Evolutionary conservation across 257 asterid species (phyloP).

Genomic region (Capsicum pubescens): DNA sequence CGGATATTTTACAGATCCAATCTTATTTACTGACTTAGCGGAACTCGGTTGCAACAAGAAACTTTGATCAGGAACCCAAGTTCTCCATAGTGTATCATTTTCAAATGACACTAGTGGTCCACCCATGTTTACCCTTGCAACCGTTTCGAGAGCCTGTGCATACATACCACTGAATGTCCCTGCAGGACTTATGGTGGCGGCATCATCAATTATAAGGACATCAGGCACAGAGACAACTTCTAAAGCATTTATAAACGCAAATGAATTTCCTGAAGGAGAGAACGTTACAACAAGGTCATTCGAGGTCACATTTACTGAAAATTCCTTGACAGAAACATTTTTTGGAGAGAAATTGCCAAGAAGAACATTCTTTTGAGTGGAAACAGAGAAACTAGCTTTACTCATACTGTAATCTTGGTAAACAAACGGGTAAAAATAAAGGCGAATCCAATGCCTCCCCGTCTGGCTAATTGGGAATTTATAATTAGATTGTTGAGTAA

Average conservation of each 20-base stretch:
- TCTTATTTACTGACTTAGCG: slow-evolving; percentile 42
- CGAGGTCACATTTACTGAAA: slow-evolving; percentile 49
- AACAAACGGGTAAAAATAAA: slow-evolving; percentile 52
- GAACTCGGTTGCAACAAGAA: slow-evolving; percentile 41
- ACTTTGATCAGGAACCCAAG: slow-evolving; percentile 61
- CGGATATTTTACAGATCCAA: slow-evolving; percentile 60
- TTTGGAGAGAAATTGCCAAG: slow-evolving; percentile 48
- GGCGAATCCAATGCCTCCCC: slow-evolving; percentile 58
- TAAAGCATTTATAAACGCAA: slow-evolving; percentile 68
- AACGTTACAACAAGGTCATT: slow-evolving; percentile 58
- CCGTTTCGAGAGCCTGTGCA: slow-evolving; percentile 62
- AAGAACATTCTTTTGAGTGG: slow-evolving; percentile 45
- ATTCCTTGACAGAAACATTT: slow-evolving; percentile 47
- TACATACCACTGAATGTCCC: slow-evolving; percentile 54
- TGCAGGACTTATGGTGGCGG: slow-evolving; percentile 46
- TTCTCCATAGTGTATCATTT: slow-evolving; percentile 72
- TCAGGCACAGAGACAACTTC: slow-evolving; percentile 76
- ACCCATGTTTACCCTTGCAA: slow-evolving; percentile 81
- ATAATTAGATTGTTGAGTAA: slow-evolving; percentile 40
- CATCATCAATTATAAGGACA: slow-evolving; percentile 60
- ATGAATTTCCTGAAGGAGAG: slow-evolving; percentile 54
- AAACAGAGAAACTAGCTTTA: slow-evolving; percentile 47
- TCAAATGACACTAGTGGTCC: slow-evolving; percentile 55
- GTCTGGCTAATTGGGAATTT: slow-evolving; percentile 40
- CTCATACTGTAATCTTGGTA: slow-evolving; percentile 39